phyloP scores from a whole-genome alignment of 2,329 filamentous ascomycete species.

The Colletotrichum caudatum region DNA sequence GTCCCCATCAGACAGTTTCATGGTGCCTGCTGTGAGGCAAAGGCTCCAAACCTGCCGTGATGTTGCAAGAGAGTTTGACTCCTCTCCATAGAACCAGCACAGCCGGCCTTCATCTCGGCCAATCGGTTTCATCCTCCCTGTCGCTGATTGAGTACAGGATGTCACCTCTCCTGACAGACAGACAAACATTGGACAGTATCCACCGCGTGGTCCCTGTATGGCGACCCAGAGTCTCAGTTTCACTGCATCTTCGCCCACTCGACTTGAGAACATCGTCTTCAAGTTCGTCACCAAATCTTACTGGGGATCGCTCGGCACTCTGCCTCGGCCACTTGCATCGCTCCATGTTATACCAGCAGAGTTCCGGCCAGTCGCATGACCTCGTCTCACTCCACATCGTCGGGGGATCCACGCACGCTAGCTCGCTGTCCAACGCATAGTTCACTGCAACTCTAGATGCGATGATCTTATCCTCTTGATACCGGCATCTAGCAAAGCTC shows the following conservation, averaged over 20 bases:
- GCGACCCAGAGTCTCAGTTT: neutral
- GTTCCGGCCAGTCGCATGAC: slow-evolving; percentile 10
- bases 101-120: neutral
- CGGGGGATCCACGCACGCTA: neutral
- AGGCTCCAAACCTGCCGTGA: neutral
- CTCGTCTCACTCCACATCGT: slow-evolving; percentile 1
- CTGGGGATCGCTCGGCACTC: slow-evolving; percentile 23
- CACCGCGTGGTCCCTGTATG: neutral
- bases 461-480: neutral
- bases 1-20: neutral
- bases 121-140: neutral
- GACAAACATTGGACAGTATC: neutral
- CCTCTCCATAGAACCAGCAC: neutral
- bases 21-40: neutral
- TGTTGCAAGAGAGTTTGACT: neutral
- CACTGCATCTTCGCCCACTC: too few relatives aligned
- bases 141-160: neutral
- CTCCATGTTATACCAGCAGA: neutral
- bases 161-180: neutral
- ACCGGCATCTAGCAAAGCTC: neutral
- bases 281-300: slow-evolving; percentile 1
- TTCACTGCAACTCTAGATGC: too few relatives aligned
- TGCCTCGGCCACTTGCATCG: slow-evolving; percentile 7
- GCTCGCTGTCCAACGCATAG: neutral
- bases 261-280: slow-evolving; percentile 11